A percentile compares a stretch with the other conserved stretches of the same genome.
Evolutionary conservation across 2,329 filamentous ascomycete genomes (phyloP).

Genomic region (Xylariomycetidae sp.): DNA sequence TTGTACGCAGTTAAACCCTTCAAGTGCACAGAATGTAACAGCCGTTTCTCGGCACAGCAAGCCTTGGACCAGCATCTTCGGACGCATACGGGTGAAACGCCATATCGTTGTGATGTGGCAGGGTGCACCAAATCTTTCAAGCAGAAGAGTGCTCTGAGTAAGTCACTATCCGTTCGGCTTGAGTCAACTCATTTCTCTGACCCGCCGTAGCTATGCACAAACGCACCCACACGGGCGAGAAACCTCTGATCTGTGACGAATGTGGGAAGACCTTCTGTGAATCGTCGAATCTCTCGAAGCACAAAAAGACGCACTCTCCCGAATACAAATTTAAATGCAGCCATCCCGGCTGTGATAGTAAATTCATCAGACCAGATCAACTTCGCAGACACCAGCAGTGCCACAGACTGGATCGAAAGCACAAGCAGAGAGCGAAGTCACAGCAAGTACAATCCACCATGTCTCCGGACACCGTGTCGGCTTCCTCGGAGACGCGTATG

Average conservation of each 20-base stretch:
- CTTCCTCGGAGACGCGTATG: no score
- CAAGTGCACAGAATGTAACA: slow-evolving; percentile 49
- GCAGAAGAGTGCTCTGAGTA: slow-evolving; percentile 64
- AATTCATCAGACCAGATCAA: slow-evolving; percentile 58
- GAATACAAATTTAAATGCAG: slow-evolving; percentile 47
- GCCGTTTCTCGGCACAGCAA: slow-evolving; percentile 61
- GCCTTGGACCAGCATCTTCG: slow-evolving; percentile 63
- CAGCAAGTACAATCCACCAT: no score
- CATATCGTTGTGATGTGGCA: slow-evolving; percentile 49
- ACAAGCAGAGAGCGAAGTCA: no score
- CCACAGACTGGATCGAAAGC: no score
- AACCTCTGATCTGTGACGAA: slow-evolving; percentile 54
- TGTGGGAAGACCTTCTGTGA: slow-evolving; percentile 59
- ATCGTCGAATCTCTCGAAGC: slow-evolving; percentile 63
- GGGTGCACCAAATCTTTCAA: slow-evolving; percentile 57
- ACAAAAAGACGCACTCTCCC: slow-evolving; percentile 56
- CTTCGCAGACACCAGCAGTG: slow-evolving; percentile 48
- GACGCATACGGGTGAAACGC: slow-evolving; percentile 62
- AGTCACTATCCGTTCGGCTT: no score
- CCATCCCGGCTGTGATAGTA: slow-evolving; percentile 45
- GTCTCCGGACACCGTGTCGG: no score
- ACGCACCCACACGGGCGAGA: slow-evolving; percentile 61
- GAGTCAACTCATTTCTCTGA: no score
- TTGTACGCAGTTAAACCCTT: slow-evolving; percentile 52
- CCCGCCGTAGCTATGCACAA: slow-evolving; percentile 65